Evolutionary conservation across 768 basidiomycete genomes (phyloP).

Genomic region (Rhodotorula babjevae): DNA sequence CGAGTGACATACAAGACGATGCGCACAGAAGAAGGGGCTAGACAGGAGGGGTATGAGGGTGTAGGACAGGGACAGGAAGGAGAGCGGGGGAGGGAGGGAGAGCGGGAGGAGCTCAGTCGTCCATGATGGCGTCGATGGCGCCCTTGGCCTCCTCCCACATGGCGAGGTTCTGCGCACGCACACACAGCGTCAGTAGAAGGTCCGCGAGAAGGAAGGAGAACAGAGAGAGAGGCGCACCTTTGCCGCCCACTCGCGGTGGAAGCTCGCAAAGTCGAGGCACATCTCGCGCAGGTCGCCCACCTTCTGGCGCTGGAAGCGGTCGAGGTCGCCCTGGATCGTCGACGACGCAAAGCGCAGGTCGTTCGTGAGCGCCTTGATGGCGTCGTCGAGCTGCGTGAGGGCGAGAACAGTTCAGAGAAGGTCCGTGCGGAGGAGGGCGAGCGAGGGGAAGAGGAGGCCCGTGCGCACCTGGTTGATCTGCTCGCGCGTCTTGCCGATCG

Average conservation of each 20-base stretch:
- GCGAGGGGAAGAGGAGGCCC: not conserved
- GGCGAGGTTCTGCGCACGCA: conserved; percentile 70
- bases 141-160: conserved; percentile 94
- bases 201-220: not conserved
- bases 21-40: too few relatives aligned
- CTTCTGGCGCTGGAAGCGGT: conserved; percentile 97
- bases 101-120: not conserved
- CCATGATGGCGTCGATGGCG: conserved; percentile 76
- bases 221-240: conserved; percentile 58
- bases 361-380: conserved; percentile 81
- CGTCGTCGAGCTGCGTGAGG: conserved; percentile 75
- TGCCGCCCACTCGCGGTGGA: conserved; percentile 94
- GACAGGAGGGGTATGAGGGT: too few relatives aligned
- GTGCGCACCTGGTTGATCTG: conserved; percentile 78
- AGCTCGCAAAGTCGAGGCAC: conserved; percentile 80
- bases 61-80: too few relatives aligned
- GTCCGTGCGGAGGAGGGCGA: not conserved
- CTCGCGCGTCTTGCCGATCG: conserved; percentile 90
- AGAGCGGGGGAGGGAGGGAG: too few relatives aligned
- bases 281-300: conserved; percentile 93
- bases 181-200: not conserved
- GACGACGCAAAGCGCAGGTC: conserved; percentile 94
- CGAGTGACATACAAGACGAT: too few relatives aligned
- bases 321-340: conserved; percentile 94
- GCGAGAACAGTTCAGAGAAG: not conserved